These are phyloP conservation scores for Leptodermis oblonga DNA, from an alignment of 257 asterid genomes.

Conservation along the genomic window DNA sequence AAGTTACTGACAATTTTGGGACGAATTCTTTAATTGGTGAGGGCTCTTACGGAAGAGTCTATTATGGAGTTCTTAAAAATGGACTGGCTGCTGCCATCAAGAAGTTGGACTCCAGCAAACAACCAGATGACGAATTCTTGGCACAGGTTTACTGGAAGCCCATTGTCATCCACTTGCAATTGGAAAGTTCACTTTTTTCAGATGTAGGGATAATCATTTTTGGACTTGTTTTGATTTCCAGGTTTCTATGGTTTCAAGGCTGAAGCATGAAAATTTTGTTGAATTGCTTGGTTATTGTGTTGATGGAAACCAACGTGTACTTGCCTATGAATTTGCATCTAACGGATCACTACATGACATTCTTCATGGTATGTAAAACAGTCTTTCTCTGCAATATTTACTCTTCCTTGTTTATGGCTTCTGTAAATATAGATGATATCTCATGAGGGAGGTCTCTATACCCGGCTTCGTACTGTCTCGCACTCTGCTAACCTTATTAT, in stretches of 20 bases:
- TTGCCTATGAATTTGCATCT: slow-evolving; percentile 77
- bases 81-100: slow-evolving; percentile 74
- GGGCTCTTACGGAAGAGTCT: slow-evolving; percentile 91
- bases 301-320: slow-evolving; percentile 75
- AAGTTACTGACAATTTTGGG: slow-evolving; percentile 61
- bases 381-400: neutral
- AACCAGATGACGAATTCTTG: slow-evolving; percentile 79
- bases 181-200: slow-evolving; percentile 1
- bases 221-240: slow-evolving; percentile 22
- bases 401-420: neutral
- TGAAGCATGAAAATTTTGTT: slow-evolving; percentile 67
- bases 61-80: slow-evolving; percentile 55
- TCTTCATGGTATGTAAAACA: slow-evolving; percentile 66
- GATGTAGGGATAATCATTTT: neutral
- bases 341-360: slow-evolving; percentile 93
- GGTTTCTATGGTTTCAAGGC: slow-evolving; percentile 94
- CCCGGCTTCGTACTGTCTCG: neutral
- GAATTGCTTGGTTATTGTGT: slow-evolving; percentile 86
- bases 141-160: slow-evolving; percentile 54
- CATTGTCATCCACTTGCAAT: neutral
- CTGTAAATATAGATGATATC: slow-evolving; percentile 7
- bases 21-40: slow-evolving; percentile 69
- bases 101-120: slow-evolving; percentile 77
- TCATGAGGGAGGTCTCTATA: neutral
- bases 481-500: neutral